phyloP scores from a whole-genome alignment of 2,329 filamentous ascomycete genomes.

The Calonectria pauciramosa region DNA sequence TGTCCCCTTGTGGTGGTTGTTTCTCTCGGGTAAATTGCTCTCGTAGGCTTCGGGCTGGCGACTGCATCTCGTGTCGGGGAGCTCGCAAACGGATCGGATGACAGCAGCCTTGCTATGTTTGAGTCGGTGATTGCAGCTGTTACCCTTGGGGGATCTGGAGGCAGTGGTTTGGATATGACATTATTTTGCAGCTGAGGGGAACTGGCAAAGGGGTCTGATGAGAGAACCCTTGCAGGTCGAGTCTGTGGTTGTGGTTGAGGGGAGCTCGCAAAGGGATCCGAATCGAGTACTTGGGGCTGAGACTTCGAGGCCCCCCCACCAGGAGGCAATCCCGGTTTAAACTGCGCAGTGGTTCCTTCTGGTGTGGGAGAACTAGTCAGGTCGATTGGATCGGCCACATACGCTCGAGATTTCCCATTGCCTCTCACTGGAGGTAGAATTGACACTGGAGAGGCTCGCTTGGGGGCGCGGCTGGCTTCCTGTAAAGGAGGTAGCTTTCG shows the following conservation, averaged over 20 bases:
- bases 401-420: background rate
- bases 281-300: conserved; percentile 26
- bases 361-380: conserved; percentile 53
- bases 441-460: conserved; percentile 34
- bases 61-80: conserved; percentile 30
- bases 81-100: conserved; percentile 2
- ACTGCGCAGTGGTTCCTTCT: background rate
- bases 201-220: conserved; percentile 41
- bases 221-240: conserved; percentile 15
- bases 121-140: background rate
- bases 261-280: conserved; percentile 55
- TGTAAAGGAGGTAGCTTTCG: conserved; percentile 45
- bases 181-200: conserved; percentile 17
- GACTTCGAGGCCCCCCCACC: background rate
- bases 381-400: conserved; percentile 49
- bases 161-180: background rate
- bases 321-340: background rate
- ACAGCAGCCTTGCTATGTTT: background rate
- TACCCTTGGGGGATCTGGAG: conserved; percentile 31
- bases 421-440: background rate
- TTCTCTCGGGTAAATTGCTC: conserved; percentile 21
- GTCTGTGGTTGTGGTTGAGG: conserved; percentile 32
- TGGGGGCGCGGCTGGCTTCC: conserved; percentile 25
- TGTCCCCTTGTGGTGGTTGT: conserved; percentile 13
- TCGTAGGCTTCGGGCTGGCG: conserved; percentile 27